phyloP scores from a whole-genome alignment of 345 rosid species.

The Salix udensis region DNA sequence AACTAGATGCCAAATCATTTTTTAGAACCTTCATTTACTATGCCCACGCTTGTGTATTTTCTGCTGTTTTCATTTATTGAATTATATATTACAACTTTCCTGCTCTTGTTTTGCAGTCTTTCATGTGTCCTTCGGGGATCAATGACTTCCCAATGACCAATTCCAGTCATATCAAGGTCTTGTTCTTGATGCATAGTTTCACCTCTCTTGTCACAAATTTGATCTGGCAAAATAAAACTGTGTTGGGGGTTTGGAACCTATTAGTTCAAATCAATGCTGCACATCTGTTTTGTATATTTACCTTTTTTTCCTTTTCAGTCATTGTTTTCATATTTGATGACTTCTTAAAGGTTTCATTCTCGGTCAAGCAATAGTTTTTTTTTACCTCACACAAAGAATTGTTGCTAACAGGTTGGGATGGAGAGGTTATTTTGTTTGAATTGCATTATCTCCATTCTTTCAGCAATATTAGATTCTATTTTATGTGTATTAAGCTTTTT shows the following conservation, averaged over 20 bases:
- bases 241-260: not conserved
- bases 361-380: not conserved
- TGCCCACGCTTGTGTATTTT: not conserved
- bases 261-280: not conserved
- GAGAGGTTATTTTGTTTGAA: not conserved
- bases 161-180: constrained; percentile 76
- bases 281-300: not conserved
- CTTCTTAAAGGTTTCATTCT: not conserved
- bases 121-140: constrained; percentile 98
- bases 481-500: not conserved
- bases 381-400: not conserved
- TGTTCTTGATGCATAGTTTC: constrained; percentile 5
- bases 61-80: not conserved
- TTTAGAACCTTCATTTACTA: not conserved
- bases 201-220: not conserved
- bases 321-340: not conserved
- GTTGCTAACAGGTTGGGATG: too few species aligned
- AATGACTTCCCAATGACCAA: constrained; percentile 95
- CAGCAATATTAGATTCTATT: not conserved
- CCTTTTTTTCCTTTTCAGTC: not conserved
- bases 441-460: not conserved
- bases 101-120: constrained; percentile 51
- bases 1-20: not conserved
- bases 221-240: not conserved
- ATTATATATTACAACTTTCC: not conserved